Base-by-base conservation (phyloP, 108 stramenopile genomes). In the Stephanodiscus minutulus region DNA sequence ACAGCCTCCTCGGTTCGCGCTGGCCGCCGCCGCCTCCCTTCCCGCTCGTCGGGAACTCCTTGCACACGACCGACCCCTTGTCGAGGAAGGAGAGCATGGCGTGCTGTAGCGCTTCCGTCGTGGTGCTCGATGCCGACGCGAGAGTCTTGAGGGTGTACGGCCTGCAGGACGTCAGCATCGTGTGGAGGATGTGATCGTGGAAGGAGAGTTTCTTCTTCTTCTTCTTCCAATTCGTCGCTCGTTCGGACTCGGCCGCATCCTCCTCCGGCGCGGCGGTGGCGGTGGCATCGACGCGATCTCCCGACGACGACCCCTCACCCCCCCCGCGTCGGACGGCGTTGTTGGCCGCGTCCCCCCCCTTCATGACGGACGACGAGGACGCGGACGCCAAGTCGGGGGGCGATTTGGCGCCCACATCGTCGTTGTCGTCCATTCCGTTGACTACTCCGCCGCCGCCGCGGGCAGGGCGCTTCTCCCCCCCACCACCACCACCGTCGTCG, bases 111-210 rank as follows among this genome's bases (percentile, higher is more conserved):
- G 81, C 79, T 7, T 81, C 70, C 18, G 87, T 85, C 7, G 83
- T 91, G 17, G 90, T 85, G 24, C 80, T 73, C 29, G 86, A 79
- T 9, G 72, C 77, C 54, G 84, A 73, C 35, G 87, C 84, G n/a
- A 95, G 80, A 1, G 68, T 63, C 70, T 87, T 92, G 52, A 91
- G 58, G n/a, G 78, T 84, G 59, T 82, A 92, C 8, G 94, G 90
- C 39, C 81, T 77, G 74, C 82, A 83, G n/a, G 82, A 59, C 4
- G 84, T 66, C 13, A 93, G 79, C 84, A 93, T 85, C 17, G 76
- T 77, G 41, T 83, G 66, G 17, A 90, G 66, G 18, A 93, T 77
- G 56, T 87, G 68, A 60, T 93, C 90, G 63, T 93, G 84, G 67
- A 90, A 93, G 57, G 85, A 81, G 1, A 56, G 64, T 54, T 84